These are phyloP conservation scores for Rhododendron williamsianum DNA, from an alignment of 148 eudicot species.

Conservation along the genomic window DNA sequence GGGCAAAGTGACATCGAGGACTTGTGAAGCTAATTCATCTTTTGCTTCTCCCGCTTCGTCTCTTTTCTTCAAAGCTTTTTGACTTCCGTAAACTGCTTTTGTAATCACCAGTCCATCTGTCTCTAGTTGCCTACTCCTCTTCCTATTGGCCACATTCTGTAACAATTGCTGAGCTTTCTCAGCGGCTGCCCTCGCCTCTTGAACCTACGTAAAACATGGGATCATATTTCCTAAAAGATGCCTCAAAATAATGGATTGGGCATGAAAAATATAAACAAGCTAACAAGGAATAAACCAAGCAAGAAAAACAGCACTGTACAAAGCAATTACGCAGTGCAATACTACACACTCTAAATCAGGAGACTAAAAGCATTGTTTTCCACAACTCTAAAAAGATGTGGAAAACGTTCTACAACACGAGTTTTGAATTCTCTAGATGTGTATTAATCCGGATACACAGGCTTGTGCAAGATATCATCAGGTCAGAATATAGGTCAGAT, in stretches of 20 bases:
- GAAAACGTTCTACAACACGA: not conserved
- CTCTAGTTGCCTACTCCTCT: constrained; percentile 61
- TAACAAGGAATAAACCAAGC: not conserved
- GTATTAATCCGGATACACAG: not conserved
- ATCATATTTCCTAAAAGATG: not conserved
- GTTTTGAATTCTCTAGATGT: constrained; percentile 4
- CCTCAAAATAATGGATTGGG: not conserved
- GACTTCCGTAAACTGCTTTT: constrained; percentile 72
- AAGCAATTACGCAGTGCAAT: not conserved
- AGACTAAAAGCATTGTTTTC: not conserved
- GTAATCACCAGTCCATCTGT: constrained; percentile 62
- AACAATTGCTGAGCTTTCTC: constrained; percentile 85
- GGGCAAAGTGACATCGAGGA: constrained; percentile 80
- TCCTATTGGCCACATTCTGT: constrained; percentile 74
- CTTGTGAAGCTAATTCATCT: constrained; percentile 62
- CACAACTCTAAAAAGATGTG: not conserved
- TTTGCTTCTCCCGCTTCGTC: constrained; percentile 28
- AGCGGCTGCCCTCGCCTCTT: constrained; percentile 72
- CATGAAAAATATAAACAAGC: not conserved
- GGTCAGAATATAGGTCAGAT: too few relatives aligned
- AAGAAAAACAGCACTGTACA: not conserved
- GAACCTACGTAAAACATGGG: constrained; percentile 44
- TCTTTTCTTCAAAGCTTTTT: constrained; percentile 47
- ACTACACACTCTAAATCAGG: not conserved
- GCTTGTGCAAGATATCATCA: not conserved